Base-by-base conservation (phyloP, 2,329 filamentous ascomycete genomes). In the Sclerotinia nivalis region DNA sequence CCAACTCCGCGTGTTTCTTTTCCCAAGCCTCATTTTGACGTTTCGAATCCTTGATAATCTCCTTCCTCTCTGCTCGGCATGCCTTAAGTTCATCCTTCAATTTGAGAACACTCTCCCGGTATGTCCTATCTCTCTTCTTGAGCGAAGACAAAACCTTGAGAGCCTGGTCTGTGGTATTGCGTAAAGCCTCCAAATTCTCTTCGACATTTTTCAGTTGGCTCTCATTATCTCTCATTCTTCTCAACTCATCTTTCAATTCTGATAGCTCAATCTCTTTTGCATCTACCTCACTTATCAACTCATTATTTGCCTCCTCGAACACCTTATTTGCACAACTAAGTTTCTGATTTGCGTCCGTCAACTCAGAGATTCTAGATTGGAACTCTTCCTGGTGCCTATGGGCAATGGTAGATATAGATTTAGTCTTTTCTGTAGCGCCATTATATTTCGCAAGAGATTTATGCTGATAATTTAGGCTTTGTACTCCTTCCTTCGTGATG, bases 351-450 rank as follows among this genome's bases (percentile, higher is more conserved):
- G n/a, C 34, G 0, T 52, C 47, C 4, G 5, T 20, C 18, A 52
- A 9, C 18, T 40, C 13, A 1, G 31, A 9, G 6, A 40, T 52
- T 9, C 4, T 37, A 20, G 15, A 1, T 22, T 40, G 6, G 5
- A 4, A 13, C 10, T 64, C 47, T 64, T 64, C 20, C 7, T 22
- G n/a, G 12, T 22, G 13, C 4, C 5, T n/a, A 1, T 40, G 20
- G 22, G 22, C 1, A n/a, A 43, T 20, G 7, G 37, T 1, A 8
- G 13, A 0, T 5, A n/a, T 9, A 18, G 43, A 7, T 12, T 61
- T 34, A 1, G 7, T 2, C 13, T 25, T 22, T 52, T 20, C 31
- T n/a, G 0, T 4, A 2, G 0, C 2, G 7, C n/a, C 31, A 8
- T 49, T 22, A 0, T 40, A 22, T 52, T 50, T n/a, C 15, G 7